A percentile compares a stretch with the other conserved stretches of the same genome.
These are phyloP conservation scores for Cucurbita argyrosperma DNA, from an alignment of 306 rosid genomes.

Conservation along the genomic window DNA sequence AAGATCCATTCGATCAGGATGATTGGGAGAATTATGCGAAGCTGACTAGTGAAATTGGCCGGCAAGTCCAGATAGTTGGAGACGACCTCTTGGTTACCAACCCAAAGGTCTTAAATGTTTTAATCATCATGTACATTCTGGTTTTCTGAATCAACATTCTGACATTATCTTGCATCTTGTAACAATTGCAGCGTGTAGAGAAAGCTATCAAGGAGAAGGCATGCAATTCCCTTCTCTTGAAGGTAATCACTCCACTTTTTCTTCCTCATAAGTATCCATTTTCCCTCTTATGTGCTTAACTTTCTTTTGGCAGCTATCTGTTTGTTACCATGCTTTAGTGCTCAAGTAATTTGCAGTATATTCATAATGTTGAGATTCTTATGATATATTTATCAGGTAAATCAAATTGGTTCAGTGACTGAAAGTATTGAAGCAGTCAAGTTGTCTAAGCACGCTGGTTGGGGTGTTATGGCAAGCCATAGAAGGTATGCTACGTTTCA, in stretches of 20 bases:
- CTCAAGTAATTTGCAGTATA: too few species aligned
- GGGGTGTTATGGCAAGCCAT: conserved; percentile 99
- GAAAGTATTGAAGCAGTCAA: conserved; percentile 95
- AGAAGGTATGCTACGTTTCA: conserved; percentile 42
- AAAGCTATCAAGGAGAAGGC: conserved; percentile 72
- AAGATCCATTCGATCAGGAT: conserved; percentile 98
- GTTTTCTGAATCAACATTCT: too few species aligned
- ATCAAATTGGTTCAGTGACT: conserved; percentile 93
- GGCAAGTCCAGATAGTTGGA: conserved; percentile 80
- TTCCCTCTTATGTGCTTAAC: too few species aligned
- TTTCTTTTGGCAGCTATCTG: too few species aligned
- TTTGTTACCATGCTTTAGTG: too few species aligned
- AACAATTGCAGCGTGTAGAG: conserved; percentile 53
- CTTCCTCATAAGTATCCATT: too few species aligned
- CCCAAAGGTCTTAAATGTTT: conserved; percentile 45
- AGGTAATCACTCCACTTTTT: conserved; percentile 18
- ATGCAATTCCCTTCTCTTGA: conserved; percentile 93
- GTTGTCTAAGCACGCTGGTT: conserved; percentile 91
- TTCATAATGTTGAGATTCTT: too few species aligned
- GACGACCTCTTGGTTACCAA: conserved; percentile 98
- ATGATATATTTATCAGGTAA: conserved; percentile 8
- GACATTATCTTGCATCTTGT: too few species aligned
- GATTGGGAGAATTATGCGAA: conserved; percentile 93
- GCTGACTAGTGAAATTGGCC: conserved; percentile 64
- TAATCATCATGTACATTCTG: too few species aligned